Percentiles rank a stretch among this genome's conserved stretches.
Evolutionary conservation across 257 asterid genomes (phyloP).

Genomic region (Buddleja alternifolia): DNA sequence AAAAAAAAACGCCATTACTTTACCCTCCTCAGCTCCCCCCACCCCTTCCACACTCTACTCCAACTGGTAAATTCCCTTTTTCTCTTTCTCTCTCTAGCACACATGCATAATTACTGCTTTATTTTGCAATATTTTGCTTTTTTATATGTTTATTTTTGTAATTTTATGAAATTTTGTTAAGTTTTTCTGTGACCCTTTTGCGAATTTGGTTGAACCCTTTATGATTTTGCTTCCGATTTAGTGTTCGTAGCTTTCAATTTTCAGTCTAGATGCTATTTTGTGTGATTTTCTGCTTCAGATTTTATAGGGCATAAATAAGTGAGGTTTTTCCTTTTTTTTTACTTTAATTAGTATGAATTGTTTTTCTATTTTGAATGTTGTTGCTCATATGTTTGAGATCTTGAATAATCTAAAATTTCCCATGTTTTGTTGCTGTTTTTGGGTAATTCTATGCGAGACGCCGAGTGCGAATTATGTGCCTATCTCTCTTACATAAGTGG

Average conservation of each 20-base stretch:
- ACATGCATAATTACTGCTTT: neutral
- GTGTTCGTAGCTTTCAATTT: neutral
- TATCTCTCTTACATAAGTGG: too few relatives aligned
- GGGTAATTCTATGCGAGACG: too few relatives aligned
- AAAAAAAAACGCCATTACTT: slow-evolving; percentile 22
- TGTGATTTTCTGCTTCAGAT: neutral
- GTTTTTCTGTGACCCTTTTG: slow-evolving; percentile 7
- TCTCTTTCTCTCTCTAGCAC: slow-evolving; percentile 3
- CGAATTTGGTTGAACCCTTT: slow-evolving; percentile 4
- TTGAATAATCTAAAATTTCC: neutral
- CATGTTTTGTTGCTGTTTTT: slow-evolving; percentile 5
- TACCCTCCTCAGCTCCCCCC: slow-evolving; percentile 5
- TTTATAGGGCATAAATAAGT: neutral
- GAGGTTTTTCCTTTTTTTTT: neutral
- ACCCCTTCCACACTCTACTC: neutral
- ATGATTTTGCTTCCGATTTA: slow-evolving; percentile 15
- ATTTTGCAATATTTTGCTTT: neutral
- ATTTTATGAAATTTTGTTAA: slow-evolving; percentile 12
- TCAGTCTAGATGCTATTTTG: too few relatives aligned
- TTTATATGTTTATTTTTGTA: neutral
- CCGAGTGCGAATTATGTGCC: too few relatives aligned
- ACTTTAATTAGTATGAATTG: neutral
- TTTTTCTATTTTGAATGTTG: neutral
- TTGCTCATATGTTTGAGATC: slow-evolving; percentile 21
- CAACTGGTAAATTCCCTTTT: neutral